Evolutionary conservation across 106 monocot species (phyloP), one percentile per base, ranked within the genome.

Genomic region (Dactylorhiza incarnata): DNA sequence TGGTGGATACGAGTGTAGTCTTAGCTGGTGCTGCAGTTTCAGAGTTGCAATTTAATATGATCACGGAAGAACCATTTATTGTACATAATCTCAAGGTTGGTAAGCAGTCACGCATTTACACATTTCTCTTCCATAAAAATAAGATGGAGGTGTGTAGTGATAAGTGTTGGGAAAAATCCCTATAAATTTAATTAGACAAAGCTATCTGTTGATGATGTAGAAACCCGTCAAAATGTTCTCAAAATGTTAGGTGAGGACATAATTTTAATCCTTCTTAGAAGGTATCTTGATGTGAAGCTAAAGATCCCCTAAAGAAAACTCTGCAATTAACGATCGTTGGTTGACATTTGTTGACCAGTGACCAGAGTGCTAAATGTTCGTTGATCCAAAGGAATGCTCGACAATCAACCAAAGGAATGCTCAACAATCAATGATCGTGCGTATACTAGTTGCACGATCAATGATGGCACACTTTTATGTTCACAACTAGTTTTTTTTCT

Each of bases 11-110:
- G 69, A 99, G 99, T 75, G 91, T 91, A 43, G 86, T 99, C 48
- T 14, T 86, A 74, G 87, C 91, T 77, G 99, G 99, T 82, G 94
- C 94, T 75, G 99, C 99, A 61, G 99, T 99, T 44, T 99, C 99
- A 45, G 86, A 79, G 22, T 83, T 99, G 75, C 91, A 94, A 56
- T 99, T 99, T 75, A 94, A 92, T 75, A 85, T 94, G 71, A 94
- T 99, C 23, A 71, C 84, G 7, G 94, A 97, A 46, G 86, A 93
- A 51, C 89, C 92, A 48, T 96, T 96, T 75, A 5, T 73, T 47
- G 82, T 90, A 68, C 88, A 92, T 19, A 80, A 86, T 78, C 88
- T 95, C 19, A 78, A 95, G 89, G 92, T 95, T 37, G n/a, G 78
- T 47, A 63, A 48, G 22, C 9, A 72, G 7, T 72, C 50, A 49